phyloP scores from a whole-genome alignment of 1,139 yeast species.

The Suhomyces bribrorum region DNA sequence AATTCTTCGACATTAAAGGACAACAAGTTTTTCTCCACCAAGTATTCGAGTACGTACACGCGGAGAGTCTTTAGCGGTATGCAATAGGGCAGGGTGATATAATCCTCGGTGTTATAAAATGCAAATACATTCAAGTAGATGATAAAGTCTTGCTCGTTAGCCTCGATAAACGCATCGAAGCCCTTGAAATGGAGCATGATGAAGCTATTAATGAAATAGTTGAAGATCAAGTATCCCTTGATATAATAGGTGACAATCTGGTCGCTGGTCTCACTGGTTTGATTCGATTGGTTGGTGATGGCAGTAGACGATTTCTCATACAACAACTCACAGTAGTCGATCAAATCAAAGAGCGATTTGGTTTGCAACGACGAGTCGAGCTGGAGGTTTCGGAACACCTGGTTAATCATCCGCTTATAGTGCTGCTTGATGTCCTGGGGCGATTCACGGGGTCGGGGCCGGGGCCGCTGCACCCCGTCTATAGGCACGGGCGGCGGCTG shows the following conservation, averaged over 20 bases:
- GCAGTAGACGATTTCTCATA: slow-evolving; percentile 34
- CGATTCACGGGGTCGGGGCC: slow-evolving; percentile 1
- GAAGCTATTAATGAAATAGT: slow-evolving; percentile 46
- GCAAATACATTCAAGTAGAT: slow-evolving; percentile 47
- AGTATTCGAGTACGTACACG: slow-evolving; percentile 31
- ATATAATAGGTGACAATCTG: slow-evolving; percentile 27
- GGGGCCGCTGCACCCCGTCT: slow-evolving; percentile 1
- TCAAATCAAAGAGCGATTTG: slow-evolving; percentile 45
- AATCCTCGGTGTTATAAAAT: slow-evolving; percentile 39
- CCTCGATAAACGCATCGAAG: slow-evolving; percentile 43
- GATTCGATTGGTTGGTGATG: background rate
- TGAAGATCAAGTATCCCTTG: slow-evolving; percentile 44
- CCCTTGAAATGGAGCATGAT: slow-evolving; percentile 49
- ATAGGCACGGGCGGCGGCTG: slow-evolving; percentile 11
- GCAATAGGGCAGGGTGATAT: slow-evolving; percentile 22
- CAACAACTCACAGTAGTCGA: slow-evolving; percentile 44
- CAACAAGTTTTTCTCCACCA: slow-evolving; percentile 33
- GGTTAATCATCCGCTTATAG: slow-evolving; percentile 32
- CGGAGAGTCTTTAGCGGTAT: slow-evolving; percentile 30
- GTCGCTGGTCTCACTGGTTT: background rate
- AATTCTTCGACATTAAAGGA: slow-evolving; percentile 41
- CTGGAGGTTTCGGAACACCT: slow-evolving; percentile 42
- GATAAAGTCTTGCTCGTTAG: slow-evolving; percentile 43
- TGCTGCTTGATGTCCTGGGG: slow-evolving; percentile 12
- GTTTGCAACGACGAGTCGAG: slow-evolving; percentile 30